A percentile compares a stretch with the other conserved stretches of the same genome.
phyloP scores from a whole-genome alignment of 257 asterid species.

The Penstemon newberryi region DNA sequence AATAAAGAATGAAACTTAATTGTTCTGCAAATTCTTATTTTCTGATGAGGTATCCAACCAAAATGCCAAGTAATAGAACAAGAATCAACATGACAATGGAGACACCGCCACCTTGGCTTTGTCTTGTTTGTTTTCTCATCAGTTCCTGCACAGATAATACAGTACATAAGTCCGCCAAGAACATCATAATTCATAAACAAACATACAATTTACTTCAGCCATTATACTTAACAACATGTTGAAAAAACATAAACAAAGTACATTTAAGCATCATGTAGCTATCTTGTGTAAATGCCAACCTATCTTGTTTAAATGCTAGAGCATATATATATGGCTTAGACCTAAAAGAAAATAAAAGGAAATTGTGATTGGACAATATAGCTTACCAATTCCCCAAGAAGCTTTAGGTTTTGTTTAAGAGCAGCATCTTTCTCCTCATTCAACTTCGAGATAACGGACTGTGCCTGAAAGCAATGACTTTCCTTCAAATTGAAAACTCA shows the following conservation, averaged over 20 bases:
- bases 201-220: background rate
- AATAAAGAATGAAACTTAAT: background rate
- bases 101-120: conserved; percentile 42
- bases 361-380: conserved; percentile 6
- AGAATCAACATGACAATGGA: conserved; percentile 42
- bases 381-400: conserved; percentile 67
- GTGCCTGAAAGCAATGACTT: conserved; percentile 41
- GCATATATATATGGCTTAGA: background rate
- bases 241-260: too few relatives aligned
- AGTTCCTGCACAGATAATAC: conserved; percentile 45
- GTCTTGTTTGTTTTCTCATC: conserved; percentile 39
- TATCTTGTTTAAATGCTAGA: too few relatives aligned
- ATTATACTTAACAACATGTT: too few relatives aligned
- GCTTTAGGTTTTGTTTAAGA: conserved; percentile 59
- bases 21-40: conserved; percentile 15
- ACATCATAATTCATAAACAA: background rate
- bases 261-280: too few relatives aligned
- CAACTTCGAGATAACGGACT: conserved; percentile 55
- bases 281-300: too few relatives aligned
- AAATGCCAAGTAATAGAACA: conserved; percentile 52
- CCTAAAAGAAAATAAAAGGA: conserved; percentile 3
- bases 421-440: conserved; percentile 64
- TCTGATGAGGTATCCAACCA: conserved; percentile 58
- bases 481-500: conserved; percentile 13
- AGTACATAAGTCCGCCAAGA: conserved; percentile 1